phyloP scores from a whole-genome alignment of 164 flowering plant genomes.

The Brasenia schreberi region DNA sequence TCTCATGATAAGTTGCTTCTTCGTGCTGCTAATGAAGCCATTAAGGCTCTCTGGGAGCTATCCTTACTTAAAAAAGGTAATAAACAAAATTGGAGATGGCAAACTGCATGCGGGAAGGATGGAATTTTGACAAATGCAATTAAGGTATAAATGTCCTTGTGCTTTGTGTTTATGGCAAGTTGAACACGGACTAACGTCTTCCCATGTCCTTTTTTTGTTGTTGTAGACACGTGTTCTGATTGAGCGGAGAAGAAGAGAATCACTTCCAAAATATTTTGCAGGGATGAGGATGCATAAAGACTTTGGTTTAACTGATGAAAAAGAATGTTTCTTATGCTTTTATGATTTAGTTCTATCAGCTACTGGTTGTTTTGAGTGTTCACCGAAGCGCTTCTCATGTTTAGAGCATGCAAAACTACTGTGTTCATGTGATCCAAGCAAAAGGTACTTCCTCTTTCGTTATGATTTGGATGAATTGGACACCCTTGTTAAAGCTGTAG shows the following conservation, averaged over 20 bases:
- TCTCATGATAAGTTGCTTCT: slow-evolving; percentile 72
- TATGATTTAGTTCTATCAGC: slow-evolving; percentile 75
- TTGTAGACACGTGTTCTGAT: slow-evolving; percentile 46
- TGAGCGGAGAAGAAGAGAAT: slow-evolving; percentile 52
- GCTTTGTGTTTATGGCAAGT: neutral
- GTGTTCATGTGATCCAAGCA: slow-evolving; percentile 40
- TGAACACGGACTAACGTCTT: neutral
- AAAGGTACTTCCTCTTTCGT: slow-evolving; percentile 36
- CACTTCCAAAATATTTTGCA: slow-evolving; percentile 23
- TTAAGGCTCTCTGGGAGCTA: slow-evolving; percentile 40
- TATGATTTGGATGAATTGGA: slow-evolving; percentile 37
- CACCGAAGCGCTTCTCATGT: slow-evolving; percentile 60
- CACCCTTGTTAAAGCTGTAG: slow-evolving; percentile 50
- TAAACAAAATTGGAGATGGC: slow-evolving; percentile 37
- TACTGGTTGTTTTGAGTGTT: slow-evolving; percentile 46
- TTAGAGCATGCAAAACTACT: slow-evolving; percentile 46
- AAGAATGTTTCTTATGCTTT: slow-evolving; percentile 69
- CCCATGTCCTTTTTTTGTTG: neutral
- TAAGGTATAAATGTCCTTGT: slow-evolving; percentile 26
- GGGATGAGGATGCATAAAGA: slow-evolving; percentile 49
- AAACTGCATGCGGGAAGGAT: slow-evolving; percentile 49
- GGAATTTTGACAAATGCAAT: slow-evolving; percentile 54
- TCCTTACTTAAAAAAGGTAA: slow-evolving; percentile 22
- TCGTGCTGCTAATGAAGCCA: slow-evolving; percentile 41
- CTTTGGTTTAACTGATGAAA: slow-evolving; percentile 42